Evolutionary conservation across 1,284 basidiomycete genomes (phyloP).

Genomic region (Marasmius fiardii): DNA sequence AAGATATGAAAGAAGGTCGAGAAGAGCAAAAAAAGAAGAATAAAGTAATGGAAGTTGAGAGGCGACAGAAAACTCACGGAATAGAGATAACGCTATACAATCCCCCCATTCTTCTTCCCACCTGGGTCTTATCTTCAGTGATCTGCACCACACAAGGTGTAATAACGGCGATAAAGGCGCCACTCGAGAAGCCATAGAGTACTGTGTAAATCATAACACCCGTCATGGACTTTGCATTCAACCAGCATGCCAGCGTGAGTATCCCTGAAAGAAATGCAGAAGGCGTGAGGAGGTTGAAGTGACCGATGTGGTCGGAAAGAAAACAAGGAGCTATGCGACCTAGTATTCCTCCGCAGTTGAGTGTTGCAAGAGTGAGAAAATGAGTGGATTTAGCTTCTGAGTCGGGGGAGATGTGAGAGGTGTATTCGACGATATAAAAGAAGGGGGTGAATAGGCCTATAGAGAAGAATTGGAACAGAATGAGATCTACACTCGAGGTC

Average conservation of each 20-base stretch:
- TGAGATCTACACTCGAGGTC: neutral
- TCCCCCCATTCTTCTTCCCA: conserved; percentile 58
- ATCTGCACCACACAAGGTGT: conserved; percentile 65
- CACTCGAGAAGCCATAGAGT: conserved; percentile 54
- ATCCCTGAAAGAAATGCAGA: conserved; percentile 57
- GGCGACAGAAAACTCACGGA: conserved; percentile 46
- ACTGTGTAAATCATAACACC: conserved; percentile 52
- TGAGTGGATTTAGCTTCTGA: no score
- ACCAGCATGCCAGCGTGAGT: conserved; percentile 56
- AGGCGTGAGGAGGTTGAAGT: conserved; percentile 59
- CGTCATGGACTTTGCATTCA: conserved; percentile 35
- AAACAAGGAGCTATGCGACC: conserved; percentile 61
- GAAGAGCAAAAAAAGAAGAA: neutral
- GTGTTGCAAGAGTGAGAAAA: conserved; percentile 56
- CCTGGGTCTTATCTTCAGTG: conserved; percentile 43
- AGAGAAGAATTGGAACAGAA: neutral
- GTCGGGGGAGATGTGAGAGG: no score
- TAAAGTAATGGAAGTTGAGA: neutral
- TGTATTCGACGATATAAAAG: conserved; percentile 59
- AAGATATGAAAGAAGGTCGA: no score
- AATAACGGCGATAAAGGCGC: conserved; percentile 59
- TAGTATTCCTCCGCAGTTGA: conserved; percentile 62
- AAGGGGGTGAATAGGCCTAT: conserved; percentile 61
- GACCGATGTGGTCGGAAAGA: conserved; percentile 59
- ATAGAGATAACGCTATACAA: conserved; percentile 61